Conservation (phyloP, 495 filamentous ascomycete species). For the Penicillium dipodomyicola region DNA sequence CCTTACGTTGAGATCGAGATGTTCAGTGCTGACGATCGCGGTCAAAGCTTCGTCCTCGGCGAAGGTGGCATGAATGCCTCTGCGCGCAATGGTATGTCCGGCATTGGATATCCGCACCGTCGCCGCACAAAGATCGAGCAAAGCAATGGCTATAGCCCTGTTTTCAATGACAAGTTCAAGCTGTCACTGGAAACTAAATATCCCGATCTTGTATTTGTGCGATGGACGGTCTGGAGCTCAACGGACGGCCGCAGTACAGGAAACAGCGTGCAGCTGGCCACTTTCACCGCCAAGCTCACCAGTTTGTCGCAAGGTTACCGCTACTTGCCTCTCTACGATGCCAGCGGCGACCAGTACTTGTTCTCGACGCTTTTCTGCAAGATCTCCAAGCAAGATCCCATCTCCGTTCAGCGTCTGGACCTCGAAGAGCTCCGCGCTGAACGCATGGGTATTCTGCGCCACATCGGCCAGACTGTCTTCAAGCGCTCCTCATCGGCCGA, state of each 20-base stretch:
- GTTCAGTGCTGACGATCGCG: conserved; percentile 89
- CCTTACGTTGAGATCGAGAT: conserved; percentile 95
- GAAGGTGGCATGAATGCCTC: conserved; percentile 71
- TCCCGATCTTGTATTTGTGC: conserved; percentile 88
- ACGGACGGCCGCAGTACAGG: conserved; percentile 62
- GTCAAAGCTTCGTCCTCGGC: conserved; percentile 56
- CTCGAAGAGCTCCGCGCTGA: conserved; percentile 51
- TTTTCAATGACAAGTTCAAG: conserved; percentile 71
- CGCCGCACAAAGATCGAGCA: conserved; percentile 72
- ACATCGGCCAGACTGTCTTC: conserved; percentile 51
- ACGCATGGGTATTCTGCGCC: conserved; percentile 48
- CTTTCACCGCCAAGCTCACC: conserved; percentile 87
- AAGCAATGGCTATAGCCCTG: conserved; percentile 89
- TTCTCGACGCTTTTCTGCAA: conserved; percentile 93
- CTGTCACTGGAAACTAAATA: conserved; percentile 84
- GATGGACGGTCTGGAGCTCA: conserved; percentile 86
- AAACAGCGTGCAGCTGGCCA: conserved; percentile 67
- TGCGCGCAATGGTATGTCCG: conserved; percentile 64
- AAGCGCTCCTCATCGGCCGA: conserved; percentile 51
- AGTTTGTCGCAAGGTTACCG: conserved; percentile 93
- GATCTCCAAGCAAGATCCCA: conserved; percentile 63
- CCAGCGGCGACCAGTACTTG: conserved; percentile 83
- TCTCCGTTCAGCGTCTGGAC: conserved; percentile 47
- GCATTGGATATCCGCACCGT: conserved; percentile 72
- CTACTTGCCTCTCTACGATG: conserved; percentile 88